Base-by-base conservation (phyloP, 306 rosid genomes). In the Cyclanthera cordifolia region DNA sequence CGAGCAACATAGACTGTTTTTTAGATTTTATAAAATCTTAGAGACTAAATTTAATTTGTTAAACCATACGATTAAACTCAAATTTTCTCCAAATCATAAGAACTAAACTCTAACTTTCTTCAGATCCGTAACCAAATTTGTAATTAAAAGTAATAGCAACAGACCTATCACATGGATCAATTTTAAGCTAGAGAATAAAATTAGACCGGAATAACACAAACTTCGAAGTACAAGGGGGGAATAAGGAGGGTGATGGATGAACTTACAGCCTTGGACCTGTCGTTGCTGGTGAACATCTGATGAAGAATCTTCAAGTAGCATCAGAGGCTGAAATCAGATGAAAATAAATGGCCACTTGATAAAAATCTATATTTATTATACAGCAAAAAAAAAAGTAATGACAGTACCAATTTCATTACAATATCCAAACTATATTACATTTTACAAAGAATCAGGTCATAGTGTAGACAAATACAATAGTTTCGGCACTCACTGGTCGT, bases 341-440 rank as follows among this genome's bases (percentile, higher is more conserved):
- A 43, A 14, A 64, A 5, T 64, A 41, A 65, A 47, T 23, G 24
- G 24, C 55, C 24, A 47, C 39, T 66, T 66, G 71, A 39, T 24
- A 66, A 66, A 25, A 24, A 17, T 32, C 60, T 32, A 70, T 70
- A 53, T 52, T 13, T 13, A 37, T 45, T 41, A 34, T 37, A 37
- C 51, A 50, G 72, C 48, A 69, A 69, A 51, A 69, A 50, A 67
- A 34, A 17, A 50, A 51, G 59, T 66, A 15, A 46, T 66, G 21
- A 66, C 43, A 25, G 23, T 66, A 23, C 32, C 54, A 46, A 30
- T 28, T 49, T 27, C 72, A 70, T 78, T 77, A 79, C 73, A 77
- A n/a, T 23, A 58, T 47, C 53, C 66, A 73, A 68, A 77, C 78
- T 80, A 88, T 76, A 75, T 63, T 80, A 85, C 84, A 83, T 50